phyloP scores from a whole-genome alignment of 257 asterid genomes.

The Rauvolfia tetraphylla region DNA sequence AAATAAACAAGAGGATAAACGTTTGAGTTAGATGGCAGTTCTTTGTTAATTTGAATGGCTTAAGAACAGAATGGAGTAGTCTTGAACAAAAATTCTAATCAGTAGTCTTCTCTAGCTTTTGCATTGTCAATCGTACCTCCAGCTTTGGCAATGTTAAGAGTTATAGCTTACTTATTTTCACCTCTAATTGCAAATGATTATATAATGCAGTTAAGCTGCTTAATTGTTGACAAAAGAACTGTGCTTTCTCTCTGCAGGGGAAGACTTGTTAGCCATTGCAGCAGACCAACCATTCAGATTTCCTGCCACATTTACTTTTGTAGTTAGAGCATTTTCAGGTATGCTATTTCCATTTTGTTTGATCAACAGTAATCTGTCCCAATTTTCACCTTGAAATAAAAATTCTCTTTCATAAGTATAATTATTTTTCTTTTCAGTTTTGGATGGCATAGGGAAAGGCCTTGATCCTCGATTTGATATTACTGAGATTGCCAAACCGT shows the following conservation, averaged over 20 bases:
- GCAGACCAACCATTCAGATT: constrained; percentile 98
- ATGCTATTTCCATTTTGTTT: constrained; percentile 9
- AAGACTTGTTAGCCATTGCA: constrained; percentile 86
- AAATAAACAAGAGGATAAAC: neutral
- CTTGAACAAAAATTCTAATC: neutral
- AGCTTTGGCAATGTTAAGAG: constrained; percentile 1
- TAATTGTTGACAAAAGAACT: neutral
- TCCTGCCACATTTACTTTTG: constrained; percentile 99
- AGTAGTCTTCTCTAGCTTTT: neutral
- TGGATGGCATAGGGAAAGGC: constrained; percentile 99
- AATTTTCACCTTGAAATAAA: constrained; percentile 24
- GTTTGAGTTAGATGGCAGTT: neutral
- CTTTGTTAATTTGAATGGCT: neutral
- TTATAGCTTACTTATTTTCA: neutral
- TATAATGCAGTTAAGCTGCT: neutral
- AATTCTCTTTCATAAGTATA: neutral
- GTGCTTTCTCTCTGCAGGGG: constrained; percentile 54
- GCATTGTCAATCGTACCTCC: neutral
- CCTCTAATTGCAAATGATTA: neutral
- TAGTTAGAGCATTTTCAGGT: constrained; percentile 98
- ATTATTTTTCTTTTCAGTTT: constrained; percentile 41
- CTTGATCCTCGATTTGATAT: constrained; percentile 98
- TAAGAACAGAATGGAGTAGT: neutral
- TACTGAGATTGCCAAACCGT: constrained; percentile 98
- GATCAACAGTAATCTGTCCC: constrained; percentile 4